Evolutionary conservation across 2,329 filamentous ascomycete species (phyloP), one percentile per base, ranked within the genome.

Genomic region (Rhytidhysteron rufulum): DNA sequence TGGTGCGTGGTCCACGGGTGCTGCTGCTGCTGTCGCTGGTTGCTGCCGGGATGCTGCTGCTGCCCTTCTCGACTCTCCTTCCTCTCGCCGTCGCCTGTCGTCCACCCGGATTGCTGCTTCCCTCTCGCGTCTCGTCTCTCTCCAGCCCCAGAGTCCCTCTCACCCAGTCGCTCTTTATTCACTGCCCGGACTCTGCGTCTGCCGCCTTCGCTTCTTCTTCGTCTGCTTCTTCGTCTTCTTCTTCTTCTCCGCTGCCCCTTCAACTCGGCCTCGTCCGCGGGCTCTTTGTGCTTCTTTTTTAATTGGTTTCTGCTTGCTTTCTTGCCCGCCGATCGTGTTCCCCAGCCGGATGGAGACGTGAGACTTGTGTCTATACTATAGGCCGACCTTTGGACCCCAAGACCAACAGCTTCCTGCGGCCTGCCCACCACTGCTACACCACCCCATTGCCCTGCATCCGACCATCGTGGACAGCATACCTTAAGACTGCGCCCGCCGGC

Each of bases 101-200:
- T n/a, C n/a, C n/a, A n/a, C n/a, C n/a, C n/a, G 8, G 24, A 13
- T 7, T 27, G 24, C 13, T 27, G 24, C 24, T 15, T 35, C 19
- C 33, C 20, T 35, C 17, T 35, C 33, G 20, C 19, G 17, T 22
- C 33, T 35, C 33, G 10, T 33, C 16, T 33, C 8, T 17, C 18
- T 18, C 18, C 18, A 17, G 32, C 32, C 32, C n/a, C 22, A 37
- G 35, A 29, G 22, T 37, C 25, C 9, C 58, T 54, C 55, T 57
- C 57, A 58, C 58, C 50, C 56, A 63, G 60, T 60, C 56, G 59
- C 56, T 62, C 59, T 51, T 52, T 53, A 49, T 49, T 57, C 56
- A 55, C 46, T 46, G 53, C 42, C 51, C 44, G 49, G 39, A 38
- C 39, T 31, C 17, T 41, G 43, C 46, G 34, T 41, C 35, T 51